Conservation (phyloP, 805 yeast genomes). For the Ogataea parapolymorpha region DNA sequence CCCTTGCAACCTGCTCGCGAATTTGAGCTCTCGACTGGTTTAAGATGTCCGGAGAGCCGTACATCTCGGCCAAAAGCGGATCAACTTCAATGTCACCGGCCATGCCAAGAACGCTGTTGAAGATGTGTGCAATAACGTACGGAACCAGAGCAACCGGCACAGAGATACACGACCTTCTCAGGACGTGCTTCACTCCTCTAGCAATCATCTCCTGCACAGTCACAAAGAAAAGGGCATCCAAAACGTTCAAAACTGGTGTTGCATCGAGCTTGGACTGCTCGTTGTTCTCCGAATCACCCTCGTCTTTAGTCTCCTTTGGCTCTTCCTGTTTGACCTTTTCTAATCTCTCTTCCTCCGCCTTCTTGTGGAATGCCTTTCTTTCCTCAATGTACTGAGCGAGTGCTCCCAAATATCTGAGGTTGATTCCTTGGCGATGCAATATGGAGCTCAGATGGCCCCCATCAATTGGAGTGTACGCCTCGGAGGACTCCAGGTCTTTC, state of each 20-base stretch:
- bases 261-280: conserved; percentile 38
- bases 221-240: conserved; percentile 45
- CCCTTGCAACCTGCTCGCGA: conserved; percentile 41
- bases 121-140: conserved; percentile 61
- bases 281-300: conserved; percentile 30
- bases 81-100: conserved; percentile 43
- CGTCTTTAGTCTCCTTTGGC: conserved; percentile 33
- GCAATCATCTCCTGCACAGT: conserved; percentile 69
- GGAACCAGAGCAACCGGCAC: conserved; percentile 58
- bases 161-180: conserved; percentile 45
- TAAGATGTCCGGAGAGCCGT: conserved; percentile 42
- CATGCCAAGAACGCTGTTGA: conserved; percentile 64
- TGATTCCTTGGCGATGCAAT: conserved; percentile 81
- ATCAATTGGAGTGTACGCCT: conserved; percentile 65
- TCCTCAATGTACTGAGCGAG: conserved; percentile 37
- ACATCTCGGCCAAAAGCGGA: conserved; percentile 39
- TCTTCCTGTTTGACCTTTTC: conserved; percentile 21
- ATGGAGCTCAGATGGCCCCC: conserved; percentile 68
- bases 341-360: conserved; percentile 29
- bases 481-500: conserved; percentile 48
- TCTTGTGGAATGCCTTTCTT: conserved; percentile 28
- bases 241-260: conserved; percentile 40
- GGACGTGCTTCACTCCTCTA: conserved; percentile 72
- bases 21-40: conserved; percentile 46
- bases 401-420: conserved; percentile 79